Evolutionary conservation across 306 rosid species (phyloP).

Genomic region (Sindora glabra): DNA sequence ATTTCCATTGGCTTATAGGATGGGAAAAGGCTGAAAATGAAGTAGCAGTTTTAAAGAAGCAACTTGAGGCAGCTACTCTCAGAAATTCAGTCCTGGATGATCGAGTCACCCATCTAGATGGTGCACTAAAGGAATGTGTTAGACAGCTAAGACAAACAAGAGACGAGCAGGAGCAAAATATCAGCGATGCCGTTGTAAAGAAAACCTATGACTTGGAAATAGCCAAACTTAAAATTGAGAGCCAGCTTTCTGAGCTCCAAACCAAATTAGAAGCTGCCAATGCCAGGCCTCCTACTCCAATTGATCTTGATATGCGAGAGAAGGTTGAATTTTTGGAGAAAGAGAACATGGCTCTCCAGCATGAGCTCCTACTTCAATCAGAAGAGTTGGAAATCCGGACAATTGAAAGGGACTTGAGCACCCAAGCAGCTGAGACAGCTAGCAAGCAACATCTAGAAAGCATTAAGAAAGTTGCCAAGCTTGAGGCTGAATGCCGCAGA

Average conservation of each 20-base stretch:
- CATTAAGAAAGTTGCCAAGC: too few relatives aligned
- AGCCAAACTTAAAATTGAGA: conserved; percentile 61
- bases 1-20: conserved; percentile 38
- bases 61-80: conserved; percentile 49
- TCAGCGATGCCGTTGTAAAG: conserved; percentile 46
- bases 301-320: conserved; percentile 47
- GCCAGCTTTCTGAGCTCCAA: conserved; percentile 55
- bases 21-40: conserved; percentile 98
- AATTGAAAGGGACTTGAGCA: too few relatives aligned
- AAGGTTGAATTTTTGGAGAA: too few relatives aligned
- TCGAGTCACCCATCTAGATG: conserved; percentile 78
- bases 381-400: too few relatives aligned
- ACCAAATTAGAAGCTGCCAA: conserved; percentile 38
- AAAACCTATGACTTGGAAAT: conserved; percentile 65
- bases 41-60: conserved; percentile 57
- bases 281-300: conserved; percentile 27
- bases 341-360: too few relatives aligned
- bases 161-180: conserved; percentile 70
- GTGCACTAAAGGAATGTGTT: conserved; percentile 94
- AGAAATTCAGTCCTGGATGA: conserved; percentile 66
- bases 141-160: conserved; percentile 90
- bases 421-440: too few relatives aligned
- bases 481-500: too few relatives aligned
- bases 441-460: too few relatives aligned
- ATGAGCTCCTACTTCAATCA: too few relatives aligned